phyloP scores from a whole-genome alignment of 768 basidiomycete genomes.

The Suillus hirtellus region DNA sequence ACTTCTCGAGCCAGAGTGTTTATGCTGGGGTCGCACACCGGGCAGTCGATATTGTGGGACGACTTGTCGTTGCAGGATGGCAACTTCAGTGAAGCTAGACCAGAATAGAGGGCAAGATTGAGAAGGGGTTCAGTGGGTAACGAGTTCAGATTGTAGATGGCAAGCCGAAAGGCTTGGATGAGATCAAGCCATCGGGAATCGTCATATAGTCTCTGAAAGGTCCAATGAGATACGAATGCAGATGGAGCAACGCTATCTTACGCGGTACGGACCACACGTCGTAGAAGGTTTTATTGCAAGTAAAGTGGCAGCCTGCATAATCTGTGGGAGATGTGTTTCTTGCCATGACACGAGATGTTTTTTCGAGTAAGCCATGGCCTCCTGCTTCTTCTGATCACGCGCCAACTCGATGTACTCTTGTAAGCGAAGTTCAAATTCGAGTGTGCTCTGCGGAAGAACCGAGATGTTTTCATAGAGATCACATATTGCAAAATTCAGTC shows the following conservation, averaged over 20 bases:
- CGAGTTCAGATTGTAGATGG: constrained; percentile 85
- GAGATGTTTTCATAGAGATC: constrained; percentile 19
- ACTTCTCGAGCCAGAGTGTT: constrained; percentile 81
- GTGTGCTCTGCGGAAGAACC: constrained; percentile 64
- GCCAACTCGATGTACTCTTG: constrained; percentile 97
- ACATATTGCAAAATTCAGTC: constrained; percentile 15
- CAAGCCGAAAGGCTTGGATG: constrained; percentile 75
- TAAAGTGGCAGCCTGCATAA: constrained; percentile 73
- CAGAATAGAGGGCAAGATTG: constrained; percentile 86
- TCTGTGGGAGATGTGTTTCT: constrained; percentile 75
- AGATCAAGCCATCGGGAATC: constrained; percentile 73
- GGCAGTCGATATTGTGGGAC: constrained; percentile 82
- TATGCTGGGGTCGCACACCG: constrained; percentile 81
- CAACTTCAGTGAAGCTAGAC: constrained; percentile 86
- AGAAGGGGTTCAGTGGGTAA: constrained; percentile 87
- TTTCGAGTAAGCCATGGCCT: constrained; percentile 83
- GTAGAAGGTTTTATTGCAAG: constrained; percentile 76
- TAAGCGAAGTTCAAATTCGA: constrained; percentile 93
- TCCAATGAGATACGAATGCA: constrained; percentile 8
- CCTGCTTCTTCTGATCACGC: constrained; percentile 58
- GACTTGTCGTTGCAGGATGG: constrained; percentile 73
- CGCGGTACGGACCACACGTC: constrained; percentile 78
- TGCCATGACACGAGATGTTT: constrained; percentile 84
- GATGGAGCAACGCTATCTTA: constrained; percentile 32
- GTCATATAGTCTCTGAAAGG: constrained; percentile 77